These are phyloP conservation scores for Debaryomyces maramus DNA, from an alignment of 805 yeast genomes.

Conservation along the genomic window DNA sequence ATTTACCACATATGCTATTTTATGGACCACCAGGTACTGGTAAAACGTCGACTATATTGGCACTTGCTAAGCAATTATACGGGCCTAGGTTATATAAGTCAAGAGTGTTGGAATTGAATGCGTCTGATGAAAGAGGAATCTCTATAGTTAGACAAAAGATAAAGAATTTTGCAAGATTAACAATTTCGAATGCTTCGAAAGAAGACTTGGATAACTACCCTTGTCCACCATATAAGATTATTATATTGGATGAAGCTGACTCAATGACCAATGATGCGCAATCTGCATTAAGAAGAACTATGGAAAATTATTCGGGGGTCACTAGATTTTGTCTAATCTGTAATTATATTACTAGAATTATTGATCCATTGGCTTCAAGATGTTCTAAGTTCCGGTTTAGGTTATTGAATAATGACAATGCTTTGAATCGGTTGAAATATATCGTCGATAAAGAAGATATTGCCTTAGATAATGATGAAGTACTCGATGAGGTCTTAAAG, in stretches of 20 bases:
- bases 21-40: conserved; percentile 97
- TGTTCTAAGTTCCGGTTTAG: conserved; percentile 94
- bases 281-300: conserved; percentile 89
- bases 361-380: conserved; percentile 94
- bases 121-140: conserved; percentile 90
- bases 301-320: conserved; percentile 86
- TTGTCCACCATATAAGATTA: conserved; percentile 94
- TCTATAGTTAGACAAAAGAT: conserved; percentile 83
- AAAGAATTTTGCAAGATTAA: conserved; percentile 81
- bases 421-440: conserved; percentile 62
- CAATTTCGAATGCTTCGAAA: conserved; percentile 75
- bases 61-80: conserved; percentile 75
- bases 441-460: conserved; percentile 50
- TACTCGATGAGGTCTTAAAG: conserved; percentile 60
- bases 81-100: conserved; percentile 67
- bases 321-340: conserved; percentile 93
- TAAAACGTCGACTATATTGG: conserved; percentile 83
- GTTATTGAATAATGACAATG: conserved; percentile 68
- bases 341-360: conserved; percentile 93
- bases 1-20: conserved; percentile 87
- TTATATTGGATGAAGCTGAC: conserved; percentile 93
- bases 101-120: conserved; percentile 80
- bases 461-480: conserved; percentile 43
- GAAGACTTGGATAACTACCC: conserved; percentile 76
- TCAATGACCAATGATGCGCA: conserved; percentile 98